Evolutionary conservation across 176 grass and related monocot genomes (phyloP).

Genomic region (Carex parvula): DNA sequence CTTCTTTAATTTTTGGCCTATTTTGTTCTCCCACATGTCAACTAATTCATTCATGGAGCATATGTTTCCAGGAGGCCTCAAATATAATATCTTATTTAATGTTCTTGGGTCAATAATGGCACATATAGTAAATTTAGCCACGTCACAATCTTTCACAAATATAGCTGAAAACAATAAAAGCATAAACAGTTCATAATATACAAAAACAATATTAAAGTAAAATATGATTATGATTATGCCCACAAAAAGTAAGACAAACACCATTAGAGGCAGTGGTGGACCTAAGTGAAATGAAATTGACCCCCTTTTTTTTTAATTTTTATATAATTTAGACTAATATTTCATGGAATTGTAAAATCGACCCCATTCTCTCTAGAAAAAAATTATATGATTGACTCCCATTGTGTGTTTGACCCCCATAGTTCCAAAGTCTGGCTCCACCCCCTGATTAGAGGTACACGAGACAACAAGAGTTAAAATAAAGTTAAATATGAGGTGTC

Average conservation of each 20-base stretch:
- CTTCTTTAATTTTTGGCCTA: conserved; percentile 45
- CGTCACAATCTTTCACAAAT: conserved; percentile 70
- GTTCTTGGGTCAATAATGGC: conserved; percentile 71
- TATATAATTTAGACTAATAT: too few relatives aligned
- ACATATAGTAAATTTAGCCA: conserved; percentile 68
- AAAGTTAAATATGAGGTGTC: neutral
- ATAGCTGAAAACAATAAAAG: conserved; percentile 22
- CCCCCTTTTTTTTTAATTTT: too few relatives aligned
- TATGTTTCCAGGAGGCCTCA: conserved; percentile 64
- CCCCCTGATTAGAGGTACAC: neutral
- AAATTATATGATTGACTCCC: too few relatives aligned
- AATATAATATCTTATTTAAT: conserved; percentile 71
- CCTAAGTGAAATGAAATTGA: too few relatives aligned
- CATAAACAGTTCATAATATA: neutral
- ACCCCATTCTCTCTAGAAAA: too few relatives aligned
- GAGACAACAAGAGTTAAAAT: neutral
- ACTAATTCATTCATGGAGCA: conserved; percentile 72
- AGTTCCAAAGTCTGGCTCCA: too few relatives aligned
- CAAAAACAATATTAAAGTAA: neutral
- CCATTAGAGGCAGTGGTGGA: too few relatives aligned
- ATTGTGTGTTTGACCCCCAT: too few relatives aligned
- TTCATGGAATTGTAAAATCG: too few relatives aligned
- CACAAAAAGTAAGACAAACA: neutral
- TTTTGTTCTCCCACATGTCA: conserved; percentile 71
- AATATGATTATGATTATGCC: neutral